Conservation (phyloP, 2,329 filamentous ascomycete genomes). For the Aspergillus aculeatinus region DNA sequence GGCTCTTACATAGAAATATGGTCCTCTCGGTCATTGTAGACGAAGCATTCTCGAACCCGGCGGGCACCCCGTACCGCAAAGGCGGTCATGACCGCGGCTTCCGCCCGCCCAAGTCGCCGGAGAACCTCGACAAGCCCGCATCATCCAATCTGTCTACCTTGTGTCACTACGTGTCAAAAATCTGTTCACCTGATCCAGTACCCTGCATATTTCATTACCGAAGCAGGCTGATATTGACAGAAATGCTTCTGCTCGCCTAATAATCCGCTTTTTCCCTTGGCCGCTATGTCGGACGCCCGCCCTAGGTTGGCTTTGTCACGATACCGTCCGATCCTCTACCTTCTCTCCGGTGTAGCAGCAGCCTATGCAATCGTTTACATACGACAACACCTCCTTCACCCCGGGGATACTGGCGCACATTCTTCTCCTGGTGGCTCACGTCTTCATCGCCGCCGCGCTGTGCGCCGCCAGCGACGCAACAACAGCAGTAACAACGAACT, state of each 20-base stretch:
- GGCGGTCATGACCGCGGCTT: background rate
- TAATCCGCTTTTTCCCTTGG: slow-evolving; percentile 10
- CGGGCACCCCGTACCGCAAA: background rate
- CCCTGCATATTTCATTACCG: background rate
- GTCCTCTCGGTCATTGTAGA: no score
- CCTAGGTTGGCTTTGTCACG: slow-evolving; percentile 35
- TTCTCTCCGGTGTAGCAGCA: slow-evolving; percentile 43
- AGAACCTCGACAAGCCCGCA: background rate
- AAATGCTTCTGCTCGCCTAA: slow-evolving; percentile 20
- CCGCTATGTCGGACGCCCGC: slow-evolving; percentile 34
- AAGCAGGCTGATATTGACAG: slow-evolving; percentile 3
- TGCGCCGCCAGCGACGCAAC: slow-evolving; percentile 37
- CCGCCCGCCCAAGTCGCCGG: background rate
- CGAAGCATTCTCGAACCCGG: no score
- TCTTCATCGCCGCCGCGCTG: slow-evolving; percentile 41
- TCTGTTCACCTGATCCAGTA: background rate
- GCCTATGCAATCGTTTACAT: slow-evolving; percentile 45
- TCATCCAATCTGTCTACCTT: background rate
- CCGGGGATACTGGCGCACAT: slow-evolving; percentile 2
- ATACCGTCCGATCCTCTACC: slow-evolving; percentile 43
- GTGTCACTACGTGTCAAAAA: background rate
- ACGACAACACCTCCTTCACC: slow-evolving; percentile 31
- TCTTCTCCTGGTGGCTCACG: slow-evolving; percentile 25
- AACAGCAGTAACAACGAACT: slow-evolving; percentile 25
- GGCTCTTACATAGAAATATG: no score